Evolutionary conservation across 352 stramenopile genomes (phyloP), one percentile per base, ranked within the genome.

Genomic region (Pythium sp.): DNA sequence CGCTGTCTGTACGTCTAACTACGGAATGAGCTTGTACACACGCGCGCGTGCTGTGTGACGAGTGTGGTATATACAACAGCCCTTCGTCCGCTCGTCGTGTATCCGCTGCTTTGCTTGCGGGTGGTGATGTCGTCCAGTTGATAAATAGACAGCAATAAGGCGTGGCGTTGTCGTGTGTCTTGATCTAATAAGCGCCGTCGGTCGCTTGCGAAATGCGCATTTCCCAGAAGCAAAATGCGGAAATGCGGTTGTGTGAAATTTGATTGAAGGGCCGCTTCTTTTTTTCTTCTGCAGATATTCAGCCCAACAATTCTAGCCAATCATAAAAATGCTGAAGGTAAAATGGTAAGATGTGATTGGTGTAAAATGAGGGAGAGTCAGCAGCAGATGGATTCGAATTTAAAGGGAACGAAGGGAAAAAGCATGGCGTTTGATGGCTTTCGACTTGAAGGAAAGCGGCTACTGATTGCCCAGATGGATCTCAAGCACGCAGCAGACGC

Each of bases 351-450:
- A 41, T 63, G 15, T 26, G 58, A 26, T 63, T 63, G 36, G 58
- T n/a, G 12, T 22, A 26, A 63, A 63, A 63, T 63, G n/a, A 4
- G 3, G 3, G 57, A 54, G 58, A 64, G 58, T 64, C 58, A 41
- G 58, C 5, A 32, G 15, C 47, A 49, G 15, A 18, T 49, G 41
- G 41, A 8, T 11, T 51, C 7, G 43, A 18, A 51, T 22, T 51
- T 51, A 22, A 46, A 3, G 43, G 43, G 9, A 43, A 41, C 5
- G 34, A 41, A 12, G 12, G 18, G 18, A 6, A 22, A 51, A 51
- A 51, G 18, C 43, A 51, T n/a, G 18, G 2, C 1, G 36, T 22
- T 22, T n/a, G 18, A 22, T 22, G 18, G 43, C 43, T 51, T 22
- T 22, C 43, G 43, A n/a, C 43, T 51, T 26, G 41, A n/a, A 49